Evolutionary conservation across 2,329 filamentous ascomycete genomes (phyloP), one percentile per base, ranked within the genome.

Genomic region (Remersonia thermophila): DNA sequence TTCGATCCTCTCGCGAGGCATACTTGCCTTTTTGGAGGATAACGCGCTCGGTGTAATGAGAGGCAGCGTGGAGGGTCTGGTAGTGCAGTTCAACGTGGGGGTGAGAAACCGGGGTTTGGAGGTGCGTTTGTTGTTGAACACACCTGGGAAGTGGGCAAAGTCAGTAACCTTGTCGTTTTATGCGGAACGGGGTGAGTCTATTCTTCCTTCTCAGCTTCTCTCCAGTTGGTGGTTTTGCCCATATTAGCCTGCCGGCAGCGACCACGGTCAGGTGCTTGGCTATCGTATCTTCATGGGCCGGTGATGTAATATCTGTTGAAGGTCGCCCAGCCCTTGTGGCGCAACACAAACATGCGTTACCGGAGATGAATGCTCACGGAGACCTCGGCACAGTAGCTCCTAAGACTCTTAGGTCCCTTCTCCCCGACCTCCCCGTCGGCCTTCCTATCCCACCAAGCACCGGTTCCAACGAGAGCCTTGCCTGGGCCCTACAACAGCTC

Each of bases 81-180:
- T n/a, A 15, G 16, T 43, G 9, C 35, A 43, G 16, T 41, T 43
- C 31, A 43, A 41, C 25, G 3, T 43, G 33, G 17, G 30, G 3
- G 38, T 16, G 0, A 20, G 35, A 10, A 30, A 33, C 6, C 36
- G 38, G 10, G 39, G 41, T 7, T 6, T 43, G 9, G 41, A 43
- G 20, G 28, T 41, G 1, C n/a, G 18, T n/a, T 27, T 16, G 15
- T 7, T 43, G 11, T 10, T 43, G n/a, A 11, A 15, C 14, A 44
- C 37, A 11, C 5, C n/a, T n/a, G n/a, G n/a, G n/a, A n/a, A n/a
- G n/a, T n/a, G n/a, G n/a, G n/a, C n/a, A n/a, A n/a, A n/a, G n/a
- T n/a, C 30, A 0, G 17, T 40, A 13, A 45, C 13, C 11, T n/a
- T 45, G 13, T 38, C n/a, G 3, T 42, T 44, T n/a, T 45, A 38